A percentile compares a stretch with the other conserved stretches of the same genome.
Conservation (phyloP, 768 basidiomycete species). For the Boletus vinaceobasis region DNA sequence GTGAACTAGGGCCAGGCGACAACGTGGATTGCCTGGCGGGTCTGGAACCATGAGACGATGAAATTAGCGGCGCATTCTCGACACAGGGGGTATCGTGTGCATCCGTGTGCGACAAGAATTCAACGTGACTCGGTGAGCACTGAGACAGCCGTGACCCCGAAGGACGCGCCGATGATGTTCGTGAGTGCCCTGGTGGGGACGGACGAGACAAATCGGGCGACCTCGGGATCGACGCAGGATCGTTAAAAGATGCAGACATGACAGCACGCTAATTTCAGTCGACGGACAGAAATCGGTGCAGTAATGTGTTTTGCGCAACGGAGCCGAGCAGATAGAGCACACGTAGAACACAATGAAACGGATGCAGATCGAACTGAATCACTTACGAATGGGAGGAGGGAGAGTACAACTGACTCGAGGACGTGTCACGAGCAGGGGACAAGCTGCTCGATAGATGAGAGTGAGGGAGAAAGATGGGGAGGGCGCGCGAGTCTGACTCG, state of each 20-base stretch:
- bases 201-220: slow-evolving; percentile 35
- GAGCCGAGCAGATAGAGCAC: slow-evolving; percentile 21
- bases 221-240: slow-evolving; percentile 20
- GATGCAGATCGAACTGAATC: slow-evolving; percentile 22
- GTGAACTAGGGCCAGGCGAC: slow-evolving; percentile 39
- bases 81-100: slow-evolving; percentile 23
- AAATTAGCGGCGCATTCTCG: slow-evolving; percentile 46
- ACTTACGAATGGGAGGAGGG: slow-evolving; percentile 24
- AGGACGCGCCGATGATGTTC: slow-evolving; percentile 30
- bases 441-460: slow-evolving; percentile 20
- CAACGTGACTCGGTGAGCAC: slow-evolving; percentile 22
- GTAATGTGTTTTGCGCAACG: slow-evolving; percentile 15
- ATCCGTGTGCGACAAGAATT: slow-evolving; percentile 19
- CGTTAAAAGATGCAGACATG: slow-evolving; percentile 13
- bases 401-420: slow-evolving; percentile 21
- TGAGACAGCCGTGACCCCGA: slow-evolving; percentile 20
- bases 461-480: slow-evolving; percentile 11
- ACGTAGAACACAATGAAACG: slow-evolving; percentile 32
- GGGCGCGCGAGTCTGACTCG: slow-evolving; percentile 23
- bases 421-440: slow-evolving; percentile 17
- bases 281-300: slow-evolving; percentile 28
- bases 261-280: slow-evolving; percentile 24
- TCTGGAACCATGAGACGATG: slow-evolving; percentile 47
- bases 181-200: slow-evolving; percentile 25
- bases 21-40: slow-evolving; percentile 48